Evolutionary conservation across 2,329 filamentous ascomycete species (phyloP), one percentile per base, ranked within the genome.

Genomic region (Talaromyces islandicus): DNA sequence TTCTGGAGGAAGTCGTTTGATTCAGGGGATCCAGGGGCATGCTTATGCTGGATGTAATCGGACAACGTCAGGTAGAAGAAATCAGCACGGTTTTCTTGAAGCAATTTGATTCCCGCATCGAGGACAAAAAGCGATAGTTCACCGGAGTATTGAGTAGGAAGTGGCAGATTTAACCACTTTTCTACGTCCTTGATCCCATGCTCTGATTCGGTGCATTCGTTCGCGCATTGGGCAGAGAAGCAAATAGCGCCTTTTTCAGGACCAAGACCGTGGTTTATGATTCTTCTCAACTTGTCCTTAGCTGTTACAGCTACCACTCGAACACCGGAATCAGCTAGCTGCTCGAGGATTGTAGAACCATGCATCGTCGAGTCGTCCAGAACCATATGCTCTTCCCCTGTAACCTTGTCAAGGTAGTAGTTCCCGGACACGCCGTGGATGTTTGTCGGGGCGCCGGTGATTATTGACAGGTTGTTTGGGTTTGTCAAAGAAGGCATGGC

Each of bases 401-500:
- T 77, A 19, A 67, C 62, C 11, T 65, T 66, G 64, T 80, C 77
- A 4, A 79, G 69, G 61, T 73, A 80, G 66, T 73, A 80, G 62
- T 80, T 79, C 0, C 76, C 77, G 2, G 75, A 68, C 53, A 79
- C 77, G 25, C 77, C 77, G 54, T 80, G 77, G 9, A 72, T 66
- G 3, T 69, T 61, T 0, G 77, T 70, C 1, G 77, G 75, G 10
- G 67, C 69, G 4, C 77, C 76, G 1, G 77, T 78, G 64, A 79
- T 77, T 58, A 79, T 79, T 56, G 74, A 77, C 4, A 77, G 69
- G 58, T 79, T 79, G 67, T 79, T 79, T 3, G 77, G 74, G 59
- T 79, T 79, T 11, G 77, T 79, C 60, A 79, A 74, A 0, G 77
- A 76, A 0, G 77, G 77, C 76, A 79, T 79, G 32, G 71, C 70